Conservation (phyloP, 257 asterid species). For the Fraxinus anomala region DNA sequence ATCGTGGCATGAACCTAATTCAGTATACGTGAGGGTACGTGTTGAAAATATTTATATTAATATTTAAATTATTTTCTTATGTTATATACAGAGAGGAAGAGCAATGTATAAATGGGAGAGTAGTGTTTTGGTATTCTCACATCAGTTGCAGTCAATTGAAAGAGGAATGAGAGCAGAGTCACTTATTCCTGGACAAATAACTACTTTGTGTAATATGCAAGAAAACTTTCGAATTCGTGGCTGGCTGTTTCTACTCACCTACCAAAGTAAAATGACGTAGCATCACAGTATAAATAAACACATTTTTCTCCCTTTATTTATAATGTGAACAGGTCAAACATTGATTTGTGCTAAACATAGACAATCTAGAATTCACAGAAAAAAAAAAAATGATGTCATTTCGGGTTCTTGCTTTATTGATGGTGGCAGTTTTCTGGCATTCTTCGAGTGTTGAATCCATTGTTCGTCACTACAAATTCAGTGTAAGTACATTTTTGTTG, state of each 20-base stretch:
- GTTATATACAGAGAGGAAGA: slow-evolving; percentile 14
- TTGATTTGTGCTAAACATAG: not conserved
- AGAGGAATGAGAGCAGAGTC: slow-evolving; percentile 23
- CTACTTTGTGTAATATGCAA: slow-evolving; percentile 55
- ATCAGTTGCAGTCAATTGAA: slow-evolving; percentile 27
- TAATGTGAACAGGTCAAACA: slow-evolving; percentile 21
- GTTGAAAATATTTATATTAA: too few species aligned
- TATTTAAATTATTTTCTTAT: too few species aligned
- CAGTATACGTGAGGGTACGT: not conserved
- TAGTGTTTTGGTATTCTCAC: slow-evolving; percentile 32
- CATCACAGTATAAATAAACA: slow-evolving; percentile 28
- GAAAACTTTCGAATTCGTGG: slow-evolving; percentile 45
- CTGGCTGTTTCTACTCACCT: slow-evolving; percentile 40
- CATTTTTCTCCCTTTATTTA: slow-evolving; percentile 25
- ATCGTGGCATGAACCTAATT: not conserved
- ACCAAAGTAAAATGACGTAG: slow-evolving; percentile 56
- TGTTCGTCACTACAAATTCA: slow-evolving; percentile 63
- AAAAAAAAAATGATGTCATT: slow-evolving; percentile 27
- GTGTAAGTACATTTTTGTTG: slow-evolving; percentile 35
- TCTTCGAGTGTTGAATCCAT: slow-evolving; percentile 35
- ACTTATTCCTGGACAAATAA: slow-evolving; percentile 9
- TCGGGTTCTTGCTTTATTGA: slow-evolving; percentile 27
- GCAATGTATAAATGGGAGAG: slow-evolving; percentile 30
- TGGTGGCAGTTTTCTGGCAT: slow-evolving; percentile 29
- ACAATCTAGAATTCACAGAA: not conserved